Conservation (phyloP, 345 rosid species). For the Nephelium lappaceum region DNA sequence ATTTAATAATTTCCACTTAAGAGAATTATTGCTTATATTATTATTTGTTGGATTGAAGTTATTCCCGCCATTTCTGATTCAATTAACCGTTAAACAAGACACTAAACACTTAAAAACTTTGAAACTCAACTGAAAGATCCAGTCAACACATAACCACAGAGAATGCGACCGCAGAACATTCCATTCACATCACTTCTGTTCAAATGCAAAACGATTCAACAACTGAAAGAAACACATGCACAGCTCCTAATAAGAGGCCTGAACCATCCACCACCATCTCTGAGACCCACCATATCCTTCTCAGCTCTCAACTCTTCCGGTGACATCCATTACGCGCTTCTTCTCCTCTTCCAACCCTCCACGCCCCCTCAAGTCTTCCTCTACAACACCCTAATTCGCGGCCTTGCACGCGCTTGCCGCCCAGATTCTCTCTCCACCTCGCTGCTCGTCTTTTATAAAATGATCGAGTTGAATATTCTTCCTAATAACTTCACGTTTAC, state of each 20-base stretch:
- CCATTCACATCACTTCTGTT: conserved; percentile 9
- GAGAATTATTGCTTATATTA: too few species aligned
- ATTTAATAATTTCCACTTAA: too few species aligned
- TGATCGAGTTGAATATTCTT: conserved; percentile 4
- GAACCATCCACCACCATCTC: conserved; percentile 13
- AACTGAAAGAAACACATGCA: conserved; percentile 17
- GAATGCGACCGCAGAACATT: not conserved
- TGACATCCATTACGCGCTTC: conserved; percentile 15
- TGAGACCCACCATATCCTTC: conserved; percentile 22
- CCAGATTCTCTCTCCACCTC: not conserved
- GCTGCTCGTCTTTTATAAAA: not conserved
- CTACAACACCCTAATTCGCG: conserved; percentile 23
- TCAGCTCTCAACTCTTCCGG: conserved; percentile 14
- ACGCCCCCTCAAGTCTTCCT: conserved; percentile 17
- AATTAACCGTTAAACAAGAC: not conserved
- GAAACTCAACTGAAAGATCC: not conserved
- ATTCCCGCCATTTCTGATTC: not conserved
- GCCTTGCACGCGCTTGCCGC: conserved; percentile 10
- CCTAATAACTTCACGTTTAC: conserved; percentile 25
- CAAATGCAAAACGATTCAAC: conserved; percentile 19
- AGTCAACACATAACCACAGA: not conserved
- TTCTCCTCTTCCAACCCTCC: conserved; percentile 16
- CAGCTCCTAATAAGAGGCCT: conserved; percentile 20
- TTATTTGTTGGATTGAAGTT: not conserved
- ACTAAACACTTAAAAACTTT: not conserved